phyloP scores from a whole-genome alignment of 2,329 filamentous ascomycete genomes.

The Lasiodiplodia hormozganensis region DNA sequence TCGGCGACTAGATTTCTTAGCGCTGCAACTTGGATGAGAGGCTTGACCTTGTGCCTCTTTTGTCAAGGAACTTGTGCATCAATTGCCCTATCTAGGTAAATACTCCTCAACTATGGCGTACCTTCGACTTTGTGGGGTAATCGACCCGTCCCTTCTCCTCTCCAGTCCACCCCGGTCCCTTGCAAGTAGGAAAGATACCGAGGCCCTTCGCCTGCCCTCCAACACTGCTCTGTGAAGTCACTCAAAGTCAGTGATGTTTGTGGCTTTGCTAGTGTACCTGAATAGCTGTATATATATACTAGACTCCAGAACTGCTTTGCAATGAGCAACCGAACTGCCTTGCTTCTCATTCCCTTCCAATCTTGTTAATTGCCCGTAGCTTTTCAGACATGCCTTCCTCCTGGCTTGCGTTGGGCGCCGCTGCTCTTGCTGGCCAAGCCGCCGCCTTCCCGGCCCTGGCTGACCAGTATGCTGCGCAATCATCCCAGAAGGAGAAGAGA shows the following conservation, averaged over 20 bases:
- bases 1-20: not conserved
- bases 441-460: constrained; percentile 13
- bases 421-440: constrained; percentile 13
- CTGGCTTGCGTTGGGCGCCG: constrained; percentile 1
- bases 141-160: not conserved
- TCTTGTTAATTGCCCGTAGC: no score
- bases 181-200: constrained; percentile 4
- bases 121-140: not conserved
- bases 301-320: not conserved
- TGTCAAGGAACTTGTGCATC: not conserved
- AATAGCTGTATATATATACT: not conserved
- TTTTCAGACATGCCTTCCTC: constrained; percentile 1
- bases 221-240: not conserved
- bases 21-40: constrained; percentile 7
- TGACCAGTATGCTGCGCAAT: not conserved
- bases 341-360: not conserved
- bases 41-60: constrained; percentile 2
- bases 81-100: not conserved
- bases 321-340: not conserved
- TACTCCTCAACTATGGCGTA: not conserved
- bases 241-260: not conserved
- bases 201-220: constrained; percentile 1
- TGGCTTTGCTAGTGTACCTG: not conserved
- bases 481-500: constrained; percentile 17
- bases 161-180: not conserved